Evolutionary conservation across 768 basidiomycete species (phyloP).

Genomic region (Heimioporus sp.): DNA sequence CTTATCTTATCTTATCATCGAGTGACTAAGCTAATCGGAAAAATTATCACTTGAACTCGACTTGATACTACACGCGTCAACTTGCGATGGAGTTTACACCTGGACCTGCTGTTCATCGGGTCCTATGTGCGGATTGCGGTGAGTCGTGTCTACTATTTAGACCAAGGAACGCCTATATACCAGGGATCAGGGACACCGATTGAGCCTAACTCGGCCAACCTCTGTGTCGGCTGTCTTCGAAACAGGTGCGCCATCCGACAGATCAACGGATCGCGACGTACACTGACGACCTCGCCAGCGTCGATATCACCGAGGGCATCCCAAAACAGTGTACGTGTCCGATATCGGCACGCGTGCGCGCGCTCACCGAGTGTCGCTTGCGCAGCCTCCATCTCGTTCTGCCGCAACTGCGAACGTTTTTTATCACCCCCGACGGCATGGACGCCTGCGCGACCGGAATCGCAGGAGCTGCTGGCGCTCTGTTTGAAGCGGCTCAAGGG

Average conservation of each 20-base stretch:
- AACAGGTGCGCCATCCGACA: conserved; percentile 62
- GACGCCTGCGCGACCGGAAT: conserved; percentile 85
- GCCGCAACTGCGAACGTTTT: conserved; percentile 95
- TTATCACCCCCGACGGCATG: conserved; percentile 87
- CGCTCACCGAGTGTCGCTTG: neutral
- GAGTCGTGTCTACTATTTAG: conserved; percentile 15
- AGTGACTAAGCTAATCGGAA: conserved; percentile 17
- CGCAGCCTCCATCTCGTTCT: conserved; percentile 85
- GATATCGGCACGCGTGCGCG: neutral
- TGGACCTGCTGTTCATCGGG: conserved; percentile 72
- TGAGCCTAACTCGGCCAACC: conserved; percentile 88
- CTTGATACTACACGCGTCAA: neutral
- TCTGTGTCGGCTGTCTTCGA: conserved; percentile 84
- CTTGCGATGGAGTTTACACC: conserved; percentile 74
- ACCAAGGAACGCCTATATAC: neutral
- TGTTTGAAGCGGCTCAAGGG: conserved; percentile 96
- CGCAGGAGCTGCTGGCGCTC: conserved; percentile 88
- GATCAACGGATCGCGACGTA: neutral
- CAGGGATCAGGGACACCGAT: conserved; percentile 67
- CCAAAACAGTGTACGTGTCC: conserved; percentile 75
- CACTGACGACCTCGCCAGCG: conserved; percentile 38
- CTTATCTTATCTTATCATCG: conserved; percentile 17
- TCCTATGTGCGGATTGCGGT: conserved; percentile 91
- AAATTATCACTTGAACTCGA: neutral
- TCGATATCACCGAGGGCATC: conserved; percentile 98